Evolutionary conservation across 169 alveolate genomes (phyloP).

Genomic region (Amoebophrya sp.): DNA sequence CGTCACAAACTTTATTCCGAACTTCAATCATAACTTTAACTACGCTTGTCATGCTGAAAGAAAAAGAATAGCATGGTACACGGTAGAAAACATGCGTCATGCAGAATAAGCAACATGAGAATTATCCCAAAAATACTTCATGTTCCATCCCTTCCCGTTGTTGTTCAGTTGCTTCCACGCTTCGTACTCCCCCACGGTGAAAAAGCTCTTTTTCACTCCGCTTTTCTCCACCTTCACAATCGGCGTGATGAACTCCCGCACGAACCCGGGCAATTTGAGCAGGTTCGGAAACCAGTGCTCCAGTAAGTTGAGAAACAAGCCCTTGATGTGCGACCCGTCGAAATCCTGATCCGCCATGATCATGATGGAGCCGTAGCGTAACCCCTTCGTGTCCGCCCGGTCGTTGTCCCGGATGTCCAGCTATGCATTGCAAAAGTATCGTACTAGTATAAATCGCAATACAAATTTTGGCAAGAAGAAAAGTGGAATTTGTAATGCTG

Average conservation of each 20-base stretch:
- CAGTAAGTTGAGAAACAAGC: slow-evolving; percentile 94
- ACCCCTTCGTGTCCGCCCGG: slow-evolving; percentile 38
- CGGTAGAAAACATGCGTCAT: too few species aligned
- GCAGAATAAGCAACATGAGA: too few species aligned
- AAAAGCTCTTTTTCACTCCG: slow-evolving; percentile 81
- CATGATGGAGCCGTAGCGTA: slow-evolving; percentile 98
- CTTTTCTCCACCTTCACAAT: slow-evolving; percentile 74
- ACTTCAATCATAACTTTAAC: too few species aligned
- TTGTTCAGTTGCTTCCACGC: slow-evolving; percentile 82
- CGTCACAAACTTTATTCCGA: too few species aligned
- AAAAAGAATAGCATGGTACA: too few species aligned
- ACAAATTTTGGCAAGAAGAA: too few species aligned
- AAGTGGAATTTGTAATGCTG: too few species aligned
- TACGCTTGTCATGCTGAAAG: too few species aligned
- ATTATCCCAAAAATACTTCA: slow-evolving; percentile 83
- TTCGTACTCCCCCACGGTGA: slow-evolving; percentile 95
- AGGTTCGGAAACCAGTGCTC: slow-evolving; percentile 96
- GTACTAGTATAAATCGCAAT: too few species aligned
- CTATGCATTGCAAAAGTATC: too few species aligned
- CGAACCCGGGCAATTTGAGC: slow-evolving; percentile 87
- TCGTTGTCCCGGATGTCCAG: slow-evolving; percentile 33
- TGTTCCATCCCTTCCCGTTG: slow-evolving; percentile 81
- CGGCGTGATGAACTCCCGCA: slow-evolving; percentile 98
- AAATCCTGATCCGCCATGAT: slow-evolving; percentile 98
- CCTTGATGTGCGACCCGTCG: slow-evolving; percentile 99